These are phyloP conservation scores for Metschnikowia kofuensis DNA, from an alignment of 805 yeast genomes.

Conservation along the genomic window DNA sequence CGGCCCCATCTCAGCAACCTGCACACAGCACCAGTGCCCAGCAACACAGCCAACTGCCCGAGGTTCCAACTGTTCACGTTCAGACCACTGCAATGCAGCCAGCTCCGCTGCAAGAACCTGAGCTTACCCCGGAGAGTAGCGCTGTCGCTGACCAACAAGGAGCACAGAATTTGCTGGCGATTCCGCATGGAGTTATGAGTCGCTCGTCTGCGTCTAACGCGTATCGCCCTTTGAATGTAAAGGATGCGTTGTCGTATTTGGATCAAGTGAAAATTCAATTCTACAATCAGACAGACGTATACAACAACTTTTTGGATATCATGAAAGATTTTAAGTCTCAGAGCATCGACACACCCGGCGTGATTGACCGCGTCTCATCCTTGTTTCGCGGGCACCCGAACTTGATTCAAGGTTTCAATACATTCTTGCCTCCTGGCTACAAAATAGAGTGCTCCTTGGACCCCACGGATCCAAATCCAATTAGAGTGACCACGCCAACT, in stretches of 20 bases:
- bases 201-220: slow-evolving; percentile 40
- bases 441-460: slow-evolving; percentile 86
- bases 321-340: slow-evolving; percentile 99
- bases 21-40: slow-evolving; percentile 16
- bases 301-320: slow-evolving; percentile 92
- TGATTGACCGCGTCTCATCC: slow-evolving; percentile 89
- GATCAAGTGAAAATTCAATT: slow-evolving; percentile 96
- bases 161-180: slow-evolving; percentile 8
- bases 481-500: slow-evolving; percentile 91
- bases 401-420: slow-evolving; percentile 94
- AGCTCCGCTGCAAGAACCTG: slow-evolving; percentile 2
- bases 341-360: slow-evolving; percentile 96
- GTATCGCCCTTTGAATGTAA: slow-evolving; percentile 85
- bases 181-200: slow-evolving; percentile 33
- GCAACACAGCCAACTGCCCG: slow-evolving; percentile 20
- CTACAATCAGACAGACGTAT: slow-evolving; percentile 89
- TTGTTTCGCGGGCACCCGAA: slow-evolving; percentile 91
- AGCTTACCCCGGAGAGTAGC: slow-evolving; percentile 5
- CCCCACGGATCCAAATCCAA: slow-evolving; percentile 88
- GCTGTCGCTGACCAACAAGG: slow-evolving; percentile 8
- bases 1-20: slow-evolving; percentile 15
- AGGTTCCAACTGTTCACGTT: slow-evolving; percentile 11
- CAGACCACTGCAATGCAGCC: slow-evolving; percentile 9
- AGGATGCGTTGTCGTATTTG: slow-evolving; percentile 91
- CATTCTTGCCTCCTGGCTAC: slow-evolving; percentile 96